Base-by-base conservation (phyloP, 768 basidiomycete species). In the Dentipellis sp. region DNA sequence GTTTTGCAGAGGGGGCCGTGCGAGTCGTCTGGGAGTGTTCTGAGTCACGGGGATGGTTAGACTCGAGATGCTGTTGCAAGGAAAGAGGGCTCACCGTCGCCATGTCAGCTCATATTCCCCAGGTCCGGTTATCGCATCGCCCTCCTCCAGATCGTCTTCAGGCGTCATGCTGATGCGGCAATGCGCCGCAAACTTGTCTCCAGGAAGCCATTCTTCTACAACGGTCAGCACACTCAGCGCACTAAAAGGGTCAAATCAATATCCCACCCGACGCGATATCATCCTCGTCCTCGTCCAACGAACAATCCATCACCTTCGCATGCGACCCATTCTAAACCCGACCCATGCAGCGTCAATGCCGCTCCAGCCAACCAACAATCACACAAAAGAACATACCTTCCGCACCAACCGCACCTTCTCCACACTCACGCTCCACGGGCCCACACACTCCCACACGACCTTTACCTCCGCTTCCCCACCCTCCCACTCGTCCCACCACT, bases 51-150 rank as follows among this genome's bases (percentile, higher is more conserved):
- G 47, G 23, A 60, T 34, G 6, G 58, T 11, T 54, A 49, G 16
- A 17, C 10, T 53, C 22, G 37, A 29, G 53, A 58, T 51, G 19
- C 38, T n/a, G 34, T n/a, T 49, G n/a, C 42, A 55, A 46, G 34
- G 56, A 12, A 50, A 36, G 42, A 34, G 22, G 50, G 10, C 66
- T 39, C 63, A 81, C 88, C 84, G 81, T 70, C 78, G 72, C 90
- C 89, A 91, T 19, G 65, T 70, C 23, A 90, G 64, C 39, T 76
- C 71, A 62, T 86, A 88, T 56, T 71, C 71, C 3, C 85, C 89
- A 0, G 83, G 81, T 14, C 77, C 75, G 8, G 71, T 64, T 38
- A 81, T 70, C 3, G 63, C 58, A 16, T 71, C 65, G 3, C 67
- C 68, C 22, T 58, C 56, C 11, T 67, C 58, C 11, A 70, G 67